Evolutionary conservation across 2,329 filamentous ascomycete species (phyloP).

Genomic region (Arthrobotrys iridis): DNA sequence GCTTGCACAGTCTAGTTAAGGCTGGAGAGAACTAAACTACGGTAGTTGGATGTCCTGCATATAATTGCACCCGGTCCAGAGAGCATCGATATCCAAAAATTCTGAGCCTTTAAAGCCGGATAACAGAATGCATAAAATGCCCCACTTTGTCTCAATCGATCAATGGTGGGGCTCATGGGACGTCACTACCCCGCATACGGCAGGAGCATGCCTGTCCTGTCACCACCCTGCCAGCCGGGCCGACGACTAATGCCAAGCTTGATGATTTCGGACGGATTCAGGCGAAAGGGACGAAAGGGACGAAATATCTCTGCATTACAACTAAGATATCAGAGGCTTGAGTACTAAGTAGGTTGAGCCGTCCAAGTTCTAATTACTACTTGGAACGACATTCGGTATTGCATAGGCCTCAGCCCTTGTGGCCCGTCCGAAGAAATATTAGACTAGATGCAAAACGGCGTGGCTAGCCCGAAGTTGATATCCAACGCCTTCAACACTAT

Average conservation of each 20-base stretch:
- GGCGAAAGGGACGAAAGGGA: constrained; percentile 1
- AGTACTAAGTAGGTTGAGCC: too few relatives aligned
- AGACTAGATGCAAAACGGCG: too few relatives aligned
- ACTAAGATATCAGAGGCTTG: not conserved
- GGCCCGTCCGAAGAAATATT: too few relatives aligned
- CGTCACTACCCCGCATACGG: constrained; percentile 43
- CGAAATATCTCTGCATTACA: not conserved
- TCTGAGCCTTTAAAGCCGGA: not conserved
- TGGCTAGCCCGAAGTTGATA: not conserved
- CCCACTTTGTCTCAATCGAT: constrained; percentile 10
- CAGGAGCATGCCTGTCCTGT: constrained; percentile 31
- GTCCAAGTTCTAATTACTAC: too few relatives aligned
- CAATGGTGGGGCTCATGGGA: not conserved
- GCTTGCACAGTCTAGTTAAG: not conserved
- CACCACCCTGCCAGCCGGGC: not conserved
- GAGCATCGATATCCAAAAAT: not conserved
- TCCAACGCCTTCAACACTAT: constrained; percentile 11
- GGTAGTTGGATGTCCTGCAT: constrained; percentile 46
- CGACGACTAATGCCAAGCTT: constrained; percentile 8
- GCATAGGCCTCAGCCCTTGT: too few relatives aligned
- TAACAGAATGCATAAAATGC: not conserved
- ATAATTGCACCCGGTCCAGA: constrained; percentile 1
- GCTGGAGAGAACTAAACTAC: not conserved
- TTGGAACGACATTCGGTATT: too few relatives aligned
- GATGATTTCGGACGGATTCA: constrained; percentile 23